Evolutionary conservation across 441 rosid species (phyloP), one percentile per base, ranked within the genome.

Genomic region (Metrosideros polymorpha): DNA sequence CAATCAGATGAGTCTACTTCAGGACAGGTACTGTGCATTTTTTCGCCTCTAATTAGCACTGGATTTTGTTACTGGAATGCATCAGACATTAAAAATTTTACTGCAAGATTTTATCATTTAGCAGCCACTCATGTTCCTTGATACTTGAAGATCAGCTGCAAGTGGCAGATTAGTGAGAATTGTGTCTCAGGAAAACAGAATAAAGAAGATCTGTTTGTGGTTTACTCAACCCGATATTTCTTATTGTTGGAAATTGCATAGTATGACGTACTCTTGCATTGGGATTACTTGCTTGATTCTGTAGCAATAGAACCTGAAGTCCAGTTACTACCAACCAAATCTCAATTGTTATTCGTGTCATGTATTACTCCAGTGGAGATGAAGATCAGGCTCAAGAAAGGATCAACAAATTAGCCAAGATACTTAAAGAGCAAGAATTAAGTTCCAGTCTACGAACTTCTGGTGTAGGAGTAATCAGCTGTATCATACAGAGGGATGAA

Each of bases 361-460:
- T 89, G 9, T 52, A 83, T 32, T 19, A 25, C 59, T 92, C 88
- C 96, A 98, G 99, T 92, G 99, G 99, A 29, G 99, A 98, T 87
- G 99, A 97, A 93, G 99, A 98, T 92, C 99, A 98, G 93, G 99
- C 99, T 89, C 99, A 97, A 92, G 99, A 98, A 91, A 96, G 99
- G 91, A 89, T 97, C 84, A 83, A 94, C 89, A 98, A 95, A 92
- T 91, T 98, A 86, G 99, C 99, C 82, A 97, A 98, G 94, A 95
- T 96, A 91, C 98, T 98, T 52, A 98, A 93, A 91, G 99, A 93
- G 89, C 92, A 93, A 90, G 97, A 95, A 93, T 90, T 97, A 85
- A 93, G 98, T 83, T 89, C 93, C 75, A 93, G 95, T 90, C 94
- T 98, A 82, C 92, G 92, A 56, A 88, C 93, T 87, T 94, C 98